These are phyloP conservation scores for Tricharina praecox DNA, from an alignment of 495 filamentous ascomycete species.

Conservation along the genomic window DNA sequence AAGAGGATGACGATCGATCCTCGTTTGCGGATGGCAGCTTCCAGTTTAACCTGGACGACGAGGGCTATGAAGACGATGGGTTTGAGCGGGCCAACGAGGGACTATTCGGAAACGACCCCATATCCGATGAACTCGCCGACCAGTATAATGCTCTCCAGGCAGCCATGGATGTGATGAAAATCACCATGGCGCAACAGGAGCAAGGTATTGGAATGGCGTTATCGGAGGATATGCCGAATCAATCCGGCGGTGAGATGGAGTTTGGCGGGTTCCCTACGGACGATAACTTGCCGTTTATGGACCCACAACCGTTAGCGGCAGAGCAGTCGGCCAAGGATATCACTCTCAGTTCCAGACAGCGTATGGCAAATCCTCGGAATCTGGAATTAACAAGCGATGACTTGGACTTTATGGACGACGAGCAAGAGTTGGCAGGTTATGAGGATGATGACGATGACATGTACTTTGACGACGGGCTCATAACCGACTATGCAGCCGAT, in stretches of 20 bases:
- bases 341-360: background rate
- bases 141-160: slow-evolving; percentile 2
- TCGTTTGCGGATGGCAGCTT: slow-evolving; percentile 47
- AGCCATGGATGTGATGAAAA: background rate
- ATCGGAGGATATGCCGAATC: background rate
- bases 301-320: slow-evolving; percentile 13
- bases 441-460: slow-evolving; percentile 43
- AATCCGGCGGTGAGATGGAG: background rate
- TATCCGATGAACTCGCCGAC: background rate
- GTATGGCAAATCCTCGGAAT: slow-evolving; percentile 16
- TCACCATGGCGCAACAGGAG: background rate
- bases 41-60: slow-evolving; percentile 52
- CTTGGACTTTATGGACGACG: slow-evolving; percentile 14
- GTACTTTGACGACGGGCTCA: slow-evolving; percentile 68
- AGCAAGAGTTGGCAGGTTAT: slow-evolving; percentile 16
- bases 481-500: slow-evolving; percentile 18
- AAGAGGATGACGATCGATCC: slow-evolving; percentile 30
- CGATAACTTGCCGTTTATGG: slow-evolving; percentile 9
- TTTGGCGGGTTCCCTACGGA: background rate
- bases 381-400: slow-evolving; percentile 20
- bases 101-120: slow-evolving; percentile 7
- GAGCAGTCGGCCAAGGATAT: background rate
- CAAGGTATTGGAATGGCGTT: slow-evolving; percentile 14
- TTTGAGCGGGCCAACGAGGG: slow-evolving; percentile 31
- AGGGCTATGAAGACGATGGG: slow-evolving; percentile 36